These are phyloP conservation scores for Rhazya stricta DNA, from an alignment of 257 asterid genomes.

Conservation along the genomic window DNA sequence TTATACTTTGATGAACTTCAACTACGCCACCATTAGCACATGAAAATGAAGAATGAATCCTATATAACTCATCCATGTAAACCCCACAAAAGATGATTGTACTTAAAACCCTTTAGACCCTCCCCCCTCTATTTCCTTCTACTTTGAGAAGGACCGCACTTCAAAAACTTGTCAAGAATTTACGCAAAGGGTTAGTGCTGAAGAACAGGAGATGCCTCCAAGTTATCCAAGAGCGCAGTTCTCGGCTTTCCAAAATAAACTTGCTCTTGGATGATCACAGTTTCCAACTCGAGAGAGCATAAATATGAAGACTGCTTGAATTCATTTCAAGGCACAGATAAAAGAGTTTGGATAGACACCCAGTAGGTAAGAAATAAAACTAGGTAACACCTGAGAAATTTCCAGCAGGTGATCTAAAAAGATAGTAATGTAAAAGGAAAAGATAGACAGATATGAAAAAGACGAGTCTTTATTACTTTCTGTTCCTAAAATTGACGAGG, in stretches of 20 bases:
- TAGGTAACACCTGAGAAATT: conserved; percentile 4
- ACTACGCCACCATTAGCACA: conserved; percentile 20
- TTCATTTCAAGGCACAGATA: background rate
- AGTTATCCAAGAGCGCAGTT: background rate
- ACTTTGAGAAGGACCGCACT: conserved; percentile 3
- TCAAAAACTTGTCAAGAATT: background rate
- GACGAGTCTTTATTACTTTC: conserved; percentile 9
- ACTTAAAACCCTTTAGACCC: background rate
- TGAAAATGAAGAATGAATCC: conserved; percentile 39
- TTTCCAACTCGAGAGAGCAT: background rate
- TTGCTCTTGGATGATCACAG: background rate
- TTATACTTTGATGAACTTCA: conserved; percentile 12
- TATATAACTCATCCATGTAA: conserved; percentile 47
- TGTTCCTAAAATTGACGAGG: conserved; percentile 17
- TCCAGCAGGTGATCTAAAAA: background rate
- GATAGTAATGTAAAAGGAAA: conserved; percentile 9
- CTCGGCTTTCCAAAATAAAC: background rate
- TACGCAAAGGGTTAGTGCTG: background rate
- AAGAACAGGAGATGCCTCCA: background rate
- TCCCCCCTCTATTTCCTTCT: background rate
- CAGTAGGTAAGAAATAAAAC: background rate
- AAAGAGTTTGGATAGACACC: background rate
- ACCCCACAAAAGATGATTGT: background rate
- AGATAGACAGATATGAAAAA: conserved; percentile 12
- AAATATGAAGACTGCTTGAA: background rate